A percentile compares a stretch with the other conserved stretches of the same genome.
Conservation (phyloP, 1,284 basidiomycete genomes). For the Irpex lacteus region DNA sequence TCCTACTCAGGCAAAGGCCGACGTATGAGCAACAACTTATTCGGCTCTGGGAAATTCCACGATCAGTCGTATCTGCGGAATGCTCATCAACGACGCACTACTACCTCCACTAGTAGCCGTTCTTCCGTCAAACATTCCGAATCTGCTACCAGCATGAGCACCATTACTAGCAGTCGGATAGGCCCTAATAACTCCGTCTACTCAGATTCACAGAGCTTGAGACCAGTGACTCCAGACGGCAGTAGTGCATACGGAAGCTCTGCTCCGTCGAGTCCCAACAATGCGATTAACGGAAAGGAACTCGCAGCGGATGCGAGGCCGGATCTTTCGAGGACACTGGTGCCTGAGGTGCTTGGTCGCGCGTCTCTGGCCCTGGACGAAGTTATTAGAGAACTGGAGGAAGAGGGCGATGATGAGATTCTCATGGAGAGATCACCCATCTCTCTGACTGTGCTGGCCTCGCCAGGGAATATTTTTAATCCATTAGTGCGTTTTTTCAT, state of each 20-base stretch:
- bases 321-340: slow-evolving; percentile 46
- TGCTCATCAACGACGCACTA: slow-evolving; percentile 40
- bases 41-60: slow-evolving; percentile 71
- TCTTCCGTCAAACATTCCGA: slow-evolving; percentile 52
- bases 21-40: slow-evolving; percentile 80
- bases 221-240: slow-evolving; percentile 53
- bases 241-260: slow-evolving; percentile 33
- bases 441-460: slow-evolving; percentile 29
- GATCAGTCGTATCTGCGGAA: slow-evolving; percentile 70
- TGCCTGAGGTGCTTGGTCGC: slow-evolving; percentile 52
- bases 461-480: slow-evolving; percentile 3
- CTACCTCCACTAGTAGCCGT: slow-evolving; percentile 34
- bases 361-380: slow-evolving; percentile 71
- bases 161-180: slow-evolving; percentile 23
- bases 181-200: slow-evolving; percentile 38
- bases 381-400: slow-evolving; percentile 65
- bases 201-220: slow-evolving; percentile 39
- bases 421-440: slow-evolving; percentile 65
- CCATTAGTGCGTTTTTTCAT: slow-evolving; percentile 10
- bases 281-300: slow-evolving; percentile 32
- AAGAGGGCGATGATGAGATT: slow-evolving; percentile 63
- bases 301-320: slow-evolving; percentile 13
- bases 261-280: slow-evolving; percentile 48
- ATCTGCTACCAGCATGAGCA: slow-evolving; percentile 37
- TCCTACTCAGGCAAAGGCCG: slow-evolving; percentile 31